A percentile compares a stretch with the other conserved stretches of the same genome.
These are phyloP conservation scores for Colletotrichum noveboracense DNA, from an alignment of 2,329 filamentous ascomycete genomes.

Conservation along the genomic window DNA sequence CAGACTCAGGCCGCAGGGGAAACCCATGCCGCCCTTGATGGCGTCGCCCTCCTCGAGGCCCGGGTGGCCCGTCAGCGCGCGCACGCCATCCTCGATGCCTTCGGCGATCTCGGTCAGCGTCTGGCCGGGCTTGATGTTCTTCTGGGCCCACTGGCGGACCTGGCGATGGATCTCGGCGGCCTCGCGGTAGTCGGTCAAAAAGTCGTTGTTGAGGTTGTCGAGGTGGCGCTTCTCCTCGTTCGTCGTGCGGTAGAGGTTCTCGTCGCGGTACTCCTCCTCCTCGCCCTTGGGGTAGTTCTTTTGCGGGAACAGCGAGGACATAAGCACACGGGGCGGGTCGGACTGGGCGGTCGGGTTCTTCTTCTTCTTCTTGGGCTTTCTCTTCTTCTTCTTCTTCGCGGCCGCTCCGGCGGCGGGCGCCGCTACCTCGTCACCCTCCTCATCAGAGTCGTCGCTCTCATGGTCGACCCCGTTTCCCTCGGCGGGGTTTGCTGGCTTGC, in stretches of 20 bases:
- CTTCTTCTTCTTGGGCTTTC: constrained; percentile 75
- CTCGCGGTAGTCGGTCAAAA: constrained; percentile 80
- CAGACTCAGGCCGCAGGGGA: constrained; percentile 83
- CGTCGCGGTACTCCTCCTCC: constrained; percentile 77
- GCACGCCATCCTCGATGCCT: constrained; percentile 82
- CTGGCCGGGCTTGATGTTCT: constrained; percentile 82
- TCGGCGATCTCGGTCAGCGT: constrained; percentile 82
- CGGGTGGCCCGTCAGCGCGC: constrained; percentile 76
- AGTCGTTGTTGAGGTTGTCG: constrained; percentile 68
- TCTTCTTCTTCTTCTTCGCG: constrained; percentile 81
- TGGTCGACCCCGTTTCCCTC: constrained; percentile 40
- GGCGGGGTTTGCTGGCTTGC: constrained; percentile 41
- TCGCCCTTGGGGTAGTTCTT: constrained; percentile 78
- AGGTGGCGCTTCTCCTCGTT: constrained; percentile 84
- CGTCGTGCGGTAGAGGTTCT: constrained; percentile 81
- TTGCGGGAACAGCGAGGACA: constrained; percentile 77
- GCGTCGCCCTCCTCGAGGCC: constrained; percentile 81
- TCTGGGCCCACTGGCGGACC: constrained; percentile 83
- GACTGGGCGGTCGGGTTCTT: constrained; percentile 72
- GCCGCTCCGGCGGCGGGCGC: constrained; percentile 39
- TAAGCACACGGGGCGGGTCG: constrained; percentile 75
- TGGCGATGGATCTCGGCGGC: constrained; percentile 86
- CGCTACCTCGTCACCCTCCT: constrained; percentile 50
- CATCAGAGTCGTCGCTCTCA: constrained; percentile 57
- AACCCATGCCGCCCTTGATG: constrained; percentile 81